These are phyloP conservation scores for Leccinum aurantiacum DNA, from an alignment of 768 basidiomycete genomes.

Conservation along the genomic window DNA sequence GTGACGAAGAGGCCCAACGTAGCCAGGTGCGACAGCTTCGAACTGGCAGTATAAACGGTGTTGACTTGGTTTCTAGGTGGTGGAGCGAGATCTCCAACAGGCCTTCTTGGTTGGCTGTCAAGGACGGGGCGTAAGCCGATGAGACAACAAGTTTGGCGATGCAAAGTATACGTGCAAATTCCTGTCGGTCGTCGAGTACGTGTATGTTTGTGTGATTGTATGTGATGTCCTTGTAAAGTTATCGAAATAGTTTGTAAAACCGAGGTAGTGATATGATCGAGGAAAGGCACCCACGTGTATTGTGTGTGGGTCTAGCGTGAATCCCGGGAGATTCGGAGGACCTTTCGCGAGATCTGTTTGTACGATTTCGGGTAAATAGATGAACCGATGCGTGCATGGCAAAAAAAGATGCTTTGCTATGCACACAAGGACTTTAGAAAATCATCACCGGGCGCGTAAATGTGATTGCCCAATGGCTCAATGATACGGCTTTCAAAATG, in stretches of 20 bases:
- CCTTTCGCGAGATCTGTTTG: not conserved
- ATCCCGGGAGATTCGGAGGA: not conserved
- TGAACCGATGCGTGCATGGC: too few species aligned
- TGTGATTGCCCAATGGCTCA: too few species aligned
- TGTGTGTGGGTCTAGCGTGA: not conserved
- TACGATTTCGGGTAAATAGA: not conserved
- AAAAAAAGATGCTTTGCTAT: too few species aligned
- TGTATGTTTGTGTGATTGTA: not conserved
- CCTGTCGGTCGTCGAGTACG: not conserved
- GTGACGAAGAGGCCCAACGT: slow-evolving; percentile 41
- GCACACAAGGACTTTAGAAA: too few species aligned
- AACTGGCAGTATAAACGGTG: not conserved
- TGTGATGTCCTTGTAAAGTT: not conserved
- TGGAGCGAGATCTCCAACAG: slow-evolving; percentile 46
- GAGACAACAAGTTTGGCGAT: not conserved
- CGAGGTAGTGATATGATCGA: not conserved
- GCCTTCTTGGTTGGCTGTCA: not conserved
- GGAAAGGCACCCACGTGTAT: not conserved
- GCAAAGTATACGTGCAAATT: not conserved
- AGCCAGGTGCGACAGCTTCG: slow-evolving; percentile 34
- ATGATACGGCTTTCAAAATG: too few species aligned
- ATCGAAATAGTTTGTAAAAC: not conserved
- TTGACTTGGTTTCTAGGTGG: slow-evolving; percentile 41
- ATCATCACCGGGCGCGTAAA: too few species aligned
- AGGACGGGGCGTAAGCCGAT: not conserved